phyloP scores from a whole-genome alignment of 75 land plant species.

The Pinus taeda region DNA sequence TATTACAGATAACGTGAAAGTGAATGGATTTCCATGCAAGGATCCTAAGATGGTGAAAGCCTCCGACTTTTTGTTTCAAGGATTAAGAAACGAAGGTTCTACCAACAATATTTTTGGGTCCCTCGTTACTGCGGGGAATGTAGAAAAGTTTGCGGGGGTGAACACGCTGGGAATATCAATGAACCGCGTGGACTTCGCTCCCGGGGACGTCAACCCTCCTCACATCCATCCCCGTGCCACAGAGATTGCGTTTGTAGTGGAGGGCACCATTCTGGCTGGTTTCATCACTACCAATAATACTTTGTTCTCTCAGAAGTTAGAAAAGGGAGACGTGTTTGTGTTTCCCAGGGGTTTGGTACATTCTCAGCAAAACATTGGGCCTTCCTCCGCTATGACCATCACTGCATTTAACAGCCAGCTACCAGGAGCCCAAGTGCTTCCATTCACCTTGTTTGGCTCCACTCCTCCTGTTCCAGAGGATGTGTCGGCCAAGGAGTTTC shows the following conservation, averaged over 20 bases:
- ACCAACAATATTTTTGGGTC: conserved; percentile 38
- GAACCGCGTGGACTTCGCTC: conserved; percentile 37
- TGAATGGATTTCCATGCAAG: conserved; percentile 17
- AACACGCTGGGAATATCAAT: conserved; percentile 56
- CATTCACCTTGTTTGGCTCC: conserved; percentile 10
- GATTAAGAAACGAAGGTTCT: conserved; percentile 2
- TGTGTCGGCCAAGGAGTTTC: conserved; percentile 9
- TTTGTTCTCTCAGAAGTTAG: conserved; percentile 31
- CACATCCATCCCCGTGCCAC: conserved; percentile 68
- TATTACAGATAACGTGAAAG: background rate
- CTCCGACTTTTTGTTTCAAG: conserved; percentile 3
- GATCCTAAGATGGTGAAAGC: background rate
- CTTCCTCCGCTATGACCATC: conserved; percentile 8
- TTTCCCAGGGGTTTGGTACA: conserved; percentile 44
- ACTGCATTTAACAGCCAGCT: conserved; percentile 23
- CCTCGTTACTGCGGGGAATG: conserved; percentile 36
- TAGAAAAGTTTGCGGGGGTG: conserved; percentile 35
- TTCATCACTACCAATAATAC: conserved; percentile 40
- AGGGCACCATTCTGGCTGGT: conserved; percentile 51
- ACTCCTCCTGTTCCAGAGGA: conserved; percentile 3
- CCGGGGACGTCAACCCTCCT: conserved; percentile 58
- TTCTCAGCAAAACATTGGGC: conserved; percentile 21
- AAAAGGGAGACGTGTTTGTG: conserved; percentile 45
- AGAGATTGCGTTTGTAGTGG: conserved; percentile 39
- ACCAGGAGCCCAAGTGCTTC: conserved; percentile 10